Percentiles rank a stretch among this genome's conserved stretches.
Evolutionary conservation across 148 eudicot genomes (phyloP).

Genomic region (Rhododendron mucronatum): DNA sequence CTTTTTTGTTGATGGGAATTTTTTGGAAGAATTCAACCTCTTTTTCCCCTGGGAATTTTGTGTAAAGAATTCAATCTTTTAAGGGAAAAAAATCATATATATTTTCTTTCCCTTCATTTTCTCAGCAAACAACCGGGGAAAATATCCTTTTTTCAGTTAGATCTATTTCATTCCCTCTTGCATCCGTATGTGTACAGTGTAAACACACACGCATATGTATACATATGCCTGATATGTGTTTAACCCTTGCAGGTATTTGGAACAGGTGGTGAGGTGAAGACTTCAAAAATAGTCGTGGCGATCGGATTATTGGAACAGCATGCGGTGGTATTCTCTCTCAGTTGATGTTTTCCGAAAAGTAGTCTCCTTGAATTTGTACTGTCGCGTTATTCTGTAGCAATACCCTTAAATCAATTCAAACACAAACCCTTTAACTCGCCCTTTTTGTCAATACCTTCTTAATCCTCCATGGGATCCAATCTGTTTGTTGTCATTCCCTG

Average conservation of each 20-base stretch:
- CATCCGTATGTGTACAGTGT: background rate
- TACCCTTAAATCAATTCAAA: background rate
- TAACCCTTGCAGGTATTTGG: constrained; percentile 29
- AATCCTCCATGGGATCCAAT: constrained; percentile 68
- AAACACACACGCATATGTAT: background rate
- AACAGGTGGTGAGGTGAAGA: background rate
- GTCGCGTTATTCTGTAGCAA: constrained; percentile 80
- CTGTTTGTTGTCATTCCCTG: constrained; percentile 65
- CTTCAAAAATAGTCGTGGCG: constrained; percentile 22
- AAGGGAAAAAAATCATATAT: too few species aligned
- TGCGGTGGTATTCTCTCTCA: constrained; percentile 80
- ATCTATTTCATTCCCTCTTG: background rate
- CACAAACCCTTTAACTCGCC: background rate
- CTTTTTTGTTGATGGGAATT: too few species aligned
- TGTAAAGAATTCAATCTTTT: too few species aligned
- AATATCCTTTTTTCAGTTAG: background rate
- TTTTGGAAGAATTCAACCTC: background rate
- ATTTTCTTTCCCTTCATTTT: background rate
- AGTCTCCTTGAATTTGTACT: constrained; percentile 63
- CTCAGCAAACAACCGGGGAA: background rate
- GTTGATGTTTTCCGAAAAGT: constrained; percentile 76
- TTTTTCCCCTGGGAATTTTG: too few species aligned
- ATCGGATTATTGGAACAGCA: constrained; percentile 34
- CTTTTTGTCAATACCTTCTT: background rate
- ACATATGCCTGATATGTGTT: background rate